Evolutionary conservation across 2,329 filamentous ascomycete genomes (phyloP).

Genomic region (Ramichloridium luteum): DNA sequence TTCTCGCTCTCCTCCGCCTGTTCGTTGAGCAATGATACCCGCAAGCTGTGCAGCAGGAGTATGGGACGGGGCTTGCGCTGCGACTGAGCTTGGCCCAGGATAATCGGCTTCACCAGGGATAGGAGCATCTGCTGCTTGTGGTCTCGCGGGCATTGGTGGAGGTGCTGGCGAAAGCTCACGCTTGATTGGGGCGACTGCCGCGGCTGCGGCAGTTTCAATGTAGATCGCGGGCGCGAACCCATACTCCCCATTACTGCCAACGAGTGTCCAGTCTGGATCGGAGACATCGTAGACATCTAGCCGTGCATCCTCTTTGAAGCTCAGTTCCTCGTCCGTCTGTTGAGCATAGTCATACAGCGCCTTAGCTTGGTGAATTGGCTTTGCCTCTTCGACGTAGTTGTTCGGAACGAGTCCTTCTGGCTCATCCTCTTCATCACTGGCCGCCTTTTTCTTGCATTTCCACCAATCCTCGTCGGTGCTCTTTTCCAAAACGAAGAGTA

Average conservation of each 20-base stretch:
- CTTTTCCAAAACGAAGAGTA: conserved; percentile 82
- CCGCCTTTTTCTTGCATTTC: conserved; percentile 86
- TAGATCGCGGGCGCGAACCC: conserved; percentile 96
- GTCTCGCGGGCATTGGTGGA: conserved; percentile 30
- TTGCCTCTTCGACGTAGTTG: conserved; percentile 85
- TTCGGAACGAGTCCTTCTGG: conserved; percentile 81
- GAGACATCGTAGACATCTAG: conserved; percentile 79
- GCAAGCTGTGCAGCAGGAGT: conserved; percentile 50
- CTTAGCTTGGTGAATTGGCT: conserved; percentile 58
- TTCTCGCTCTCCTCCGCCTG: conserved; percentile 25
- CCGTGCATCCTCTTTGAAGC: conserved; percentile 77
- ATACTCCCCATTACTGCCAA: conserved; percentile 71
- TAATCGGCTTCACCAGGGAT: conserved; percentile 30
- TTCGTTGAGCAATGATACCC: conserved; percentile 38
- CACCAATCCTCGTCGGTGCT: conserved; percentile 71
- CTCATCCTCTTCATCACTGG: conserved; percentile 74
- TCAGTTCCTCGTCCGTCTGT: conserved; percentile 95
- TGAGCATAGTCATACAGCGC: conserved; percentile 97
- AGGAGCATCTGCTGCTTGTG: conserved; percentile 24
- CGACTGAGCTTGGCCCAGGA: conserved; percentile 32
- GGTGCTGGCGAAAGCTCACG: conserved; percentile 14
- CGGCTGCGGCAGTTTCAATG: conserved; percentile 56
- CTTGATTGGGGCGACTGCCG: conserved; percentile 31
- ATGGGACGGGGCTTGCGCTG: conserved; percentile 32
- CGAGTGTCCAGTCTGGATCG: conserved; percentile 93